These are phyloP conservation scores for Macroventuria anomochaeta DNA, from an alignment of 2,329 filamentous ascomycete species.

Conservation along the genomic window DNA sequence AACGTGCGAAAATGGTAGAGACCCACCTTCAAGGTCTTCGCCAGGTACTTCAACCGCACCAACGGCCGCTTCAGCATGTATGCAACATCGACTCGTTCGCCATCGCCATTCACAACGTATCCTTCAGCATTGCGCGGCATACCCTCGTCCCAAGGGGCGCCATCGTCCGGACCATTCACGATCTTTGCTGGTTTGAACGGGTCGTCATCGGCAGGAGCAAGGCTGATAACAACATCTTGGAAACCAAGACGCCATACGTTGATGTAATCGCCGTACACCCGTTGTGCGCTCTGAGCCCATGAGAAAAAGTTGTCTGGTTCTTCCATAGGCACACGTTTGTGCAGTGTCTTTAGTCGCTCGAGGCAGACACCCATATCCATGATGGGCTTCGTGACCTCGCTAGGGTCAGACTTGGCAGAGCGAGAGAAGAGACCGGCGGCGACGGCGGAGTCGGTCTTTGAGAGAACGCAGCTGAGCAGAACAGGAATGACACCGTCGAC, in stretches of 20 bases:
- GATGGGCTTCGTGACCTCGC: slow-evolving; percentile 79
- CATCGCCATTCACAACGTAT: slow-evolving; percentile 72
- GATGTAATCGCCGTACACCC: slow-evolving; percentile 84
- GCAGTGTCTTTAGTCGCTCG: slow-evolving; percentile 80
- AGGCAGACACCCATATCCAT: slow-evolving; percentile 92
- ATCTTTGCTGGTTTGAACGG: slow-evolving; percentile 56
- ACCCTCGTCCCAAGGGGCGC: slow-evolving; percentile 60
- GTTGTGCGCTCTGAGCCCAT: slow-evolving; percentile 81
- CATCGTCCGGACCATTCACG: slow-evolving; percentile 53
- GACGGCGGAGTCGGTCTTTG: slow-evolving; percentile 69
- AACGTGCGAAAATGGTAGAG: not conserved
- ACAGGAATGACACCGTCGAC: slow-evolving; percentile 96
- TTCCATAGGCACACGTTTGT: slow-evolving; percentile 78
- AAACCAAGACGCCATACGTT: slow-evolving; percentile 91
- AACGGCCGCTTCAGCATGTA: slow-evolving; percentile 90
- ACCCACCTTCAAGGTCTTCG: slow-evolving; percentile 77
- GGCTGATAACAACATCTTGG: slow-evolving; percentile 90
- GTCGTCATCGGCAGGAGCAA: slow-evolving; percentile 75
- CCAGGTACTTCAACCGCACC: slow-evolving; percentile 84
- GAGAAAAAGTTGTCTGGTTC: slow-evolving; percentile 74
- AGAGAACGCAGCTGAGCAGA: slow-evolving; percentile 82
- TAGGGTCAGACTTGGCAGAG: slow-evolving; percentile 62
- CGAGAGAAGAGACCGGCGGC: slow-evolving; percentile 72
- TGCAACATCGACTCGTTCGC: slow-evolving; percentile 91
- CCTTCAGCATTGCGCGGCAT: slow-evolving; percentile 66